These are phyloP conservation scores for Cornus suecica DNA, from an alignment of 148 eudicot species.

Conservation along the genomic window DNA sequence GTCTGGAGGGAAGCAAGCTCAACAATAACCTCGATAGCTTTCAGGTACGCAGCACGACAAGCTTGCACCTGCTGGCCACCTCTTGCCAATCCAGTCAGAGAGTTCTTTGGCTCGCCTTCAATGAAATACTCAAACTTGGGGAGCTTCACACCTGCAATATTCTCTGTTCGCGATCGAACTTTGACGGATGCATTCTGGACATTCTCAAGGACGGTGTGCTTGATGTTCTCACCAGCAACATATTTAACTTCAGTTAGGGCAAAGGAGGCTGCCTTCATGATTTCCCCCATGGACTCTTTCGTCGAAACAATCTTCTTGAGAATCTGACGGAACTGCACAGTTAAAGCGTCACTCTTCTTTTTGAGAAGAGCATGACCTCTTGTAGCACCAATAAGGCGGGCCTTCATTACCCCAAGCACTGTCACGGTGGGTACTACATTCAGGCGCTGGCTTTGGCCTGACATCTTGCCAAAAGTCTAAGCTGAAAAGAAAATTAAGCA, in stretches of 20 bases:
- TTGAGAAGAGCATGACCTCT: conserved; percentile 84
- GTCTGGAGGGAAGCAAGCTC: conserved; percentile 84
- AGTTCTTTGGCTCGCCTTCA: conserved; percentile 68
- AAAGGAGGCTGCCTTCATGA: conserved; percentile 64
- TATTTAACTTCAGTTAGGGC: conserved; percentile 75
- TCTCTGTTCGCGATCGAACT: conserved; percentile 68
- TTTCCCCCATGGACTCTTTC: conserved; percentile 74
- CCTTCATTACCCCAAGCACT: conserved; percentile 72
- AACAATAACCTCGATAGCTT: conserved; percentile 73
- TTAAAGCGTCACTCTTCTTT: conserved; percentile 78
- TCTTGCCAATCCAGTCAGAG: conserved; percentile 72
- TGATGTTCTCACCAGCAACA: conserved; percentile 79
- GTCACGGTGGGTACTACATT: conserved; percentile 85
- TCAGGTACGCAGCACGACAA: conserved; percentile 60
- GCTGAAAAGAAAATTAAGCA: conserved; percentile 11
- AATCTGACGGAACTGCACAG: conserved; percentile 73
- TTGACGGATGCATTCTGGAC: conserved; percentile 58
- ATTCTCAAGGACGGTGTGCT: conserved; percentile 66
- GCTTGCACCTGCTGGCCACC: conserved; percentile 80
- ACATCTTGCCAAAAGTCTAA: conserved; percentile 39
- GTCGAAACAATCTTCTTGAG: conserved; percentile 67
- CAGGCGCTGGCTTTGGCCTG: conserved; percentile 64
- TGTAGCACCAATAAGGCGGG: conserved; percentile 75
- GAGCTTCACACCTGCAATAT: conserved; percentile 78
- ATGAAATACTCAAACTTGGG: conserved; percentile 67